A percentile compares a stretch with the other conserved stretches of the same genome.
These are phyloP conservation scores for Lasiodiplodia hormozganensis DNA, from an alignment of 2,329 filamentous ascomycete species.

Conservation along the genomic window DNA sequence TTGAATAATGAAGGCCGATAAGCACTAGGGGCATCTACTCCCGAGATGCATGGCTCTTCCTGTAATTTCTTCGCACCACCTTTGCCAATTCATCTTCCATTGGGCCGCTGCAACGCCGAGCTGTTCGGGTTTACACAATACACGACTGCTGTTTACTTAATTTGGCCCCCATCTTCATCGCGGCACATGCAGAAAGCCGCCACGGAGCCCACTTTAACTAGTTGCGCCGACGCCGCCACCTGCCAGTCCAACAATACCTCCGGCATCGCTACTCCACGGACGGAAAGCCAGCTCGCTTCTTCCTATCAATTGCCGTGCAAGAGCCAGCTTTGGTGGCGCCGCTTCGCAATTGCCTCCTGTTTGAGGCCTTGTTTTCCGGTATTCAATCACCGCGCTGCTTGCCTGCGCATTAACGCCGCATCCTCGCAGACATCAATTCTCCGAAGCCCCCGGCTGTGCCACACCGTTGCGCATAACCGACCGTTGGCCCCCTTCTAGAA, in stretches of 20 bases:
- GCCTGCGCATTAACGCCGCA: slow-evolving; percentile 18
- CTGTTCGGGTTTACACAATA: not conserved
- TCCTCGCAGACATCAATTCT: slow-evolving; percentile 1
- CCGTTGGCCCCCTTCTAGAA: not conserved
- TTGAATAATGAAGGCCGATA: not conserved
- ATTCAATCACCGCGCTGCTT: slow-evolving; percentile 4
- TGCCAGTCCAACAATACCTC: slow-evolving; percentile 11
- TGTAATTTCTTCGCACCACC: not conserved
- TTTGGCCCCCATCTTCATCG: slow-evolving; percentile 13
- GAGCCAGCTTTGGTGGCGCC: slow-evolving; percentile 6
- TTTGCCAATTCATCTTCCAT: not conserved
- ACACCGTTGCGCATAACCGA: slow-evolving; percentile 5
- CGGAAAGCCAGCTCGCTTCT: not conserved
- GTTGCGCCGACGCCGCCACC: not conserved
- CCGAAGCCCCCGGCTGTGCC: slow-evolving; percentile 12
- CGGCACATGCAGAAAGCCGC: slow-evolving; percentile 4
- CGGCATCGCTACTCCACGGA: not conserved
- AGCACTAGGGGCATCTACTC: not conserved
- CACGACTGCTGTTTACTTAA: not conserved
- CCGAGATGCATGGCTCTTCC: not conserved
- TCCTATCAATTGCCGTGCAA: slow-evolving; percentile 7
- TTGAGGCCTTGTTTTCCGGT: not conserved
- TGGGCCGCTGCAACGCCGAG: not conserved
- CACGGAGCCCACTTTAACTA: slow-evolving; percentile 10
- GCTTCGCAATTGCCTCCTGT: slow-evolving; percentile 1